A percentile compares a stretch with the other conserved stretches of the same genome.
Conservation (phyloP, 495 filamentous ascomycete species). For the Copromyces sp. region DNA sequence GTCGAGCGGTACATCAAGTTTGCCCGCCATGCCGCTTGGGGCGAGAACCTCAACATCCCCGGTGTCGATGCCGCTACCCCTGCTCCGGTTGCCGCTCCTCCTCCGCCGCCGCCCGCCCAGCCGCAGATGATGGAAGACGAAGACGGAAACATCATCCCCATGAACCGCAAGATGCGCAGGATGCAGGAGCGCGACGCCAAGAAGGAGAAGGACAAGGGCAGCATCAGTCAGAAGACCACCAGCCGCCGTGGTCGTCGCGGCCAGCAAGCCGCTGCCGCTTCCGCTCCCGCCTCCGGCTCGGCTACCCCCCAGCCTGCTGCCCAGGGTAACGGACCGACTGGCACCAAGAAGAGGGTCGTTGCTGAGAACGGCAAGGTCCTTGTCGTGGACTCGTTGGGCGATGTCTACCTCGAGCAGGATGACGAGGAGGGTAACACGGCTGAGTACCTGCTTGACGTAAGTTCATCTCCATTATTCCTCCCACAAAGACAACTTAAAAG, state of each 20-base stretch:
- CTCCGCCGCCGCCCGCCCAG: conserved; percentile 17
- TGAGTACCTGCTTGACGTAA: conserved; percentile 76
- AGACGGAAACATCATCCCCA: conserved; percentile 35
- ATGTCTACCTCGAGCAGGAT: conserved; percentile 85
- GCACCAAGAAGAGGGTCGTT: conserved; percentile 70
- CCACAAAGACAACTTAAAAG: neutral
- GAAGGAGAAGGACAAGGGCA: conserved; percentile 49
- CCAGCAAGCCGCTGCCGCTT: conserved; percentile 2
- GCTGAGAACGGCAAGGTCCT: conserved; percentile 93
- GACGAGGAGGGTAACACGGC: conserved; percentile 72
- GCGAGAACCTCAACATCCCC: conserved; percentile 42
- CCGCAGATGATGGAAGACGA: conserved; percentile 38
- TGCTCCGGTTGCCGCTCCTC: conserved; percentile 29
- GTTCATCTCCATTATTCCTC: conserved; percentile 18
- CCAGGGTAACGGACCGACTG: conserved; percentile 40
- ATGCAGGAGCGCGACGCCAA: conserved; percentile 73
- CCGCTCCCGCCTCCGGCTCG: conserved; percentile 14
- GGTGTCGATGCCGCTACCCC: conserved; percentile 45
- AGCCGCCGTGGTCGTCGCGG: conserved; percentile 14
- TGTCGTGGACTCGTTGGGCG: conserved; percentile 82
- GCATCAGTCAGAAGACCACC: conserved; percentile 20
- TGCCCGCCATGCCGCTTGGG: conserved; percentile 81
- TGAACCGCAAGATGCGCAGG: conserved; percentile 82
- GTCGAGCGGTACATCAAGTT: conserved; percentile 84
- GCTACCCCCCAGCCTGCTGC: conserved; percentile 21